A percentile compares a stretch with the other conserved stretches of the same genome.
Conservation (phyloP, 2,329 filamentous ascomycete genomes). For the Apiospora arundinis region DNA sequence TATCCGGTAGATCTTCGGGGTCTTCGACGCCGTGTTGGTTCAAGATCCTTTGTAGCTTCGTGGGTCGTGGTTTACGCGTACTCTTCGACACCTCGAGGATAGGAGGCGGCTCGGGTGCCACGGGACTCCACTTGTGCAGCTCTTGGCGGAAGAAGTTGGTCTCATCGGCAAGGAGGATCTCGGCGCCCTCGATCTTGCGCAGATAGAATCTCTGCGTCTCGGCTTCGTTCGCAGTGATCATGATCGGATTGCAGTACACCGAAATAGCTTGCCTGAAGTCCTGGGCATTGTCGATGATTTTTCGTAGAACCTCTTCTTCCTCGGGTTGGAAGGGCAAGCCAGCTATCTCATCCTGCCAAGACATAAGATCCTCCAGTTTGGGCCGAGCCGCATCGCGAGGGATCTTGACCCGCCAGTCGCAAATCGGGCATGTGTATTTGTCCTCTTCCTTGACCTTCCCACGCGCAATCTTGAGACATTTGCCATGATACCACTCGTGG, state of each 20-base stretch:
- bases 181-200: constrained; percentile 95
- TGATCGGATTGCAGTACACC: constrained; percentile 79
- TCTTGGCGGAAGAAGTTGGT: constrained; percentile 99
- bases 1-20: constrained; percentile 86
- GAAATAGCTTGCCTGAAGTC: constrained; percentile 84
- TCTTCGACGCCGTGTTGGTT: constrained; percentile 87
- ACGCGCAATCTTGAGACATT: constrained; percentile 95
- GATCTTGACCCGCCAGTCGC: constrained; percentile 96
- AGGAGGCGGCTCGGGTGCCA: constrained; percentile 84
- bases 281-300: constrained; percentile 84
- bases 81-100: constrained; percentile 87
- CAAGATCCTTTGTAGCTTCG: constrained; percentile 95
- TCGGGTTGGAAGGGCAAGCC: constrained; percentile 91
- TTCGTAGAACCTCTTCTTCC: constrained; percentile 85
- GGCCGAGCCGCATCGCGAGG: constrained; percentile 94
- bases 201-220: constrained; percentile 93
- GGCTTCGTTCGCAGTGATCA: constrained; percentile 84
- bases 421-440: constrained; percentile 97
- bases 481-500: constrained; percentile 99
- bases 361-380: constrained; percentile 87
- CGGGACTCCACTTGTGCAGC: constrained; percentile 91
- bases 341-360: constrained; percentile 84
- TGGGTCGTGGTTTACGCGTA: constrained; percentile 93
- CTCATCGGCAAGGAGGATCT: constrained; percentile 88
- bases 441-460: constrained; percentile 99